Evolutionary conservation across 2,329 filamentous ascomycete species (phyloP).

Genomic region (Monilinia laxa): DNA sequence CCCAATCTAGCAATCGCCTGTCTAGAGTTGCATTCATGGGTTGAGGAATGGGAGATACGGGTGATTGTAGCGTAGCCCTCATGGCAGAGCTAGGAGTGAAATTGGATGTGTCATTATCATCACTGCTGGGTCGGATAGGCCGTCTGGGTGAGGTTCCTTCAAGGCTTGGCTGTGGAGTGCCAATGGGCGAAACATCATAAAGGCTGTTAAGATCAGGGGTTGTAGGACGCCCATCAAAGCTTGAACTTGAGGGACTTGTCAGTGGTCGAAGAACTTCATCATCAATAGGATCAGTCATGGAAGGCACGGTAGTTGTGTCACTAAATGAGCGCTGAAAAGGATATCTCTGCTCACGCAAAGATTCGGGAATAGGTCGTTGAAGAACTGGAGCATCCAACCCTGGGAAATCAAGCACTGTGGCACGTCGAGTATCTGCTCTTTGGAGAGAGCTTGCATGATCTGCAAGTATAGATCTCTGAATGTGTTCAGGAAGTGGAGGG

Average conservation of each 20-base stretch:
- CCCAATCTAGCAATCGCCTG: slow-evolving; percentile 27
- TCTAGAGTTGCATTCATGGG: slow-evolving; percentile 24
- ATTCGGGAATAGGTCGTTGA: slow-evolving; percentile 32
- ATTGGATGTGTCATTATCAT: slow-evolving; percentile 16
- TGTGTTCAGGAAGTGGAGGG: slow-evolving; percentile 40
- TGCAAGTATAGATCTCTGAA: slow-evolving; percentile 39
- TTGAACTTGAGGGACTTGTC: slow-evolving; percentile 38
- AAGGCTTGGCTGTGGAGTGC: slow-evolving; percentile 34
- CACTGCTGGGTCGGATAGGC: slow-evolving; percentile 31
- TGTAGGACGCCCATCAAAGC: slow-evolving; percentile 12
- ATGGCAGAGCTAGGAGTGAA: slow-evolving; percentile 26
- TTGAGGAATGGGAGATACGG: slow-evolving; percentile 35
- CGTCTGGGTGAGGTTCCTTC: slow-evolving; percentile 24
- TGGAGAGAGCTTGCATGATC: slow-evolving; percentile 37
- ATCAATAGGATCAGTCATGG: slow-evolving; percentile 30
- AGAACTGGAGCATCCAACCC: slow-evolving; percentile 31
- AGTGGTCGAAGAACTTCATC: slow-evolving; percentile 38
- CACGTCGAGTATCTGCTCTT: slow-evolving; percentile 34
- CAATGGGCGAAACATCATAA: slow-evolving; percentile 41
- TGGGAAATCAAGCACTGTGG: slow-evolving; percentile 33
- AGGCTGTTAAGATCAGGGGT: slow-evolving; percentile 36
- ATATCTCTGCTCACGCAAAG: slow-evolving; percentile 32
- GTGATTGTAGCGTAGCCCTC: slow-evolving; percentile 31
- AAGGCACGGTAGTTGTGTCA: slow-evolving; percentile 41
- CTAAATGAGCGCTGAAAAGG: slow-evolving; percentile 43